Percentiles rank a stretch among this genome's conserved stretches.
phyloP scores from a whole-genome alignment of 805 yeast species.

The Schizosaccharomyces cryophilus region DNA sequence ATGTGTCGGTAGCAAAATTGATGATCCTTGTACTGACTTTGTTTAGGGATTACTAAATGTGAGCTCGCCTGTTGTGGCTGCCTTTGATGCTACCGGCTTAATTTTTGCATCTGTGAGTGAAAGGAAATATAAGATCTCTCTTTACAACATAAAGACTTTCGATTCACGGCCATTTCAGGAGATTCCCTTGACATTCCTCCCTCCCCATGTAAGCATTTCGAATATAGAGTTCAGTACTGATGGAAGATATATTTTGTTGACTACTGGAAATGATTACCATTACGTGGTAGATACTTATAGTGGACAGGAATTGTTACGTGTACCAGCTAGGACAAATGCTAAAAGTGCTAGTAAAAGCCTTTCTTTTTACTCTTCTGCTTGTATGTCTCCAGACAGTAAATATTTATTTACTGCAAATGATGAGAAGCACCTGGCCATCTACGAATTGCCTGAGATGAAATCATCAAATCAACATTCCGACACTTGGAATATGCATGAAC shows the following conservation, averaged over 20 bases:
- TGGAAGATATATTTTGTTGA: conserved; percentile 38
- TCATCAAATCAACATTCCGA: not conserved
- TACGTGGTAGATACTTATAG: conserved; percentile 44
- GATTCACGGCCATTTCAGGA: conserved; percentile 32
- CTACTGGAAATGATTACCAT: conserved; percentile 31
- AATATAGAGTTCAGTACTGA: conserved; percentile 52
- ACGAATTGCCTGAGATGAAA: not conserved
- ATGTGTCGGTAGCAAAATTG: not conserved
- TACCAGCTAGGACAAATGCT: conserved; percentile 5
- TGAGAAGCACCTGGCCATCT: conserved; percentile 24
- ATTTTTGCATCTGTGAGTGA: conserved; percentile 47
- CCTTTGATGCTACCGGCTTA: conserved; percentile 65
- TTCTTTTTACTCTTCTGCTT: conserved; percentile 27
- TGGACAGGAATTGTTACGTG: conserved; percentile 19
- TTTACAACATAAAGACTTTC: conserved; percentile 37
- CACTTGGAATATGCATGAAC: conserved; percentile 21
- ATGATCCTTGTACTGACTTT: not conserved
- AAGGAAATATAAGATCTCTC: conserved; percentile 20
- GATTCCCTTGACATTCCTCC: conserved; percentile 16
- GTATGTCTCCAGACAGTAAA: conserved; percentile 45
- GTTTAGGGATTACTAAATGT: conserved; percentile 38
- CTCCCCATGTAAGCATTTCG: conserved; percentile 20
- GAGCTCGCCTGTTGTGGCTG: conserved; percentile 31
- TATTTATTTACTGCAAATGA: conserved; percentile 33
- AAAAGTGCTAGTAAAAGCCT: conserved; percentile 23